Evolutionary conservation across 2,329 filamentous ascomycete genomes (phyloP), one percentile per base, ranked within the genome.

Genomic region (Zymoseptoria pseudotritici): DNA sequence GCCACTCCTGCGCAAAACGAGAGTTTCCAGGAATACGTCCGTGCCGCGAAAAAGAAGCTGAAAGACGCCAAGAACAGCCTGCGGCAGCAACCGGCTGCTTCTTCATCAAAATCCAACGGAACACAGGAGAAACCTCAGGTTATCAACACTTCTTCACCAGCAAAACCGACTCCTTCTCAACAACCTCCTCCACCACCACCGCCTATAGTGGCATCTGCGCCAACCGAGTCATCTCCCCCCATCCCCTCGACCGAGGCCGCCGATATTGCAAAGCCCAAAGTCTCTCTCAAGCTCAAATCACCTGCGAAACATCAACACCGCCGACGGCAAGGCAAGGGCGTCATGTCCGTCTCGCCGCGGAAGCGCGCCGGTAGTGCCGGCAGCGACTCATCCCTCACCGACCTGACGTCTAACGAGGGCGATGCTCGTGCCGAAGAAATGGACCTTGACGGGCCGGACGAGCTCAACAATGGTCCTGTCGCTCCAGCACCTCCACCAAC

Each of bases 21-120:
- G 20, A 66, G 68, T 26, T 81, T 81, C 62, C 74, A 77, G 61
- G 62, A 60, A n/a, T 75, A 74, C 57, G 76, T 80, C 61, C 76
- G 73, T 52, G 65, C 63, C n/a, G 74, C 75, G 36, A 79, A 78
- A 67, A 77, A 75, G 65, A 69, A 70, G 53, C 67, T 77, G 67
- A 71, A 67, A 59, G 64, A 63, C 51, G 63, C 63, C 61, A 66
- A 68, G 52, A 59, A 65, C 42, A 63, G 66, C 56, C 61, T 63
- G 42, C 65, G 66, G 57, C 65, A 80, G 77, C 69, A 64, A 54
- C 60, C 71, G 71, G 58, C 73, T 67, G 58, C 66, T 67, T 58
- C 66, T 29, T 29, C 36, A 2, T 17, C 36, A 68, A 54, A 70
- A 54, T 54, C 66, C 56, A 67, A 66, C 63, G 65, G 63, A 60